These are phyloP conservation scores for Rhizopogon sp. DNA, from an alignment of 768 basidiomycete species.

Conservation along the genomic window DNA sequence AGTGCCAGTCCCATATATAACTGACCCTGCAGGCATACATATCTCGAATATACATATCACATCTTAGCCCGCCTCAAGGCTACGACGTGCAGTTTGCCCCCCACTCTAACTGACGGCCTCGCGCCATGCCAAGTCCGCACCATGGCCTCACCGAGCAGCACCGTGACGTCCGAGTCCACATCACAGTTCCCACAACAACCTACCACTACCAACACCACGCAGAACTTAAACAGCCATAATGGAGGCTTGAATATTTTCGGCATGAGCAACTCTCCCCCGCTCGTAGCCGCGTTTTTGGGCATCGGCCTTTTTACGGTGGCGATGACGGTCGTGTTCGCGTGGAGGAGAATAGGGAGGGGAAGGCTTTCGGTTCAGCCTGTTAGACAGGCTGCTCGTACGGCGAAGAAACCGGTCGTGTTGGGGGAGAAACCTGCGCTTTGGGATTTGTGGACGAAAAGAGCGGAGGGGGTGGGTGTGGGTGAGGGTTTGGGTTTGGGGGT, in stretches of 20 bases:
- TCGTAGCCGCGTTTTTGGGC: constrained; percentile 58
- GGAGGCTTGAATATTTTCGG: constrained; percentile 15
- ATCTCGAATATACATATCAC: not conserved
- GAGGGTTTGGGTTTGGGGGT: constrained; percentile 5
- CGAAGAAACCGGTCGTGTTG: not conserved
- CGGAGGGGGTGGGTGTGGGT: not conserved
- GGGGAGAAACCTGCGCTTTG: constrained; percentile 38
- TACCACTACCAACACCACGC: not conserved
- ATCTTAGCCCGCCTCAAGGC: constrained; percentile 10
- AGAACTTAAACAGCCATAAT: not conserved
- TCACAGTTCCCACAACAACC: constrained; percentile 6
- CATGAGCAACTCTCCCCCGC: constrained; percentile 41
- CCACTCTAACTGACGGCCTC: not conserved
- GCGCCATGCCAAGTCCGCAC: constrained; percentile 10
- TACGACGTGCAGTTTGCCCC: constrained; percentile 3
- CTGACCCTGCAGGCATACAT: not conserved
- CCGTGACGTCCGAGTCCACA: not conserved
- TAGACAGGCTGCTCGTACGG: not conserved
- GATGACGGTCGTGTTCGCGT: constrained; percentile 45
- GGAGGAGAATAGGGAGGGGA: constrained; percentile 30
- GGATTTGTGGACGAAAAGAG: constrained; percentile 33
- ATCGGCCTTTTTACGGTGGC: constrained; percentile 49
- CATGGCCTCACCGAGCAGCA: constrained; percentile 12
- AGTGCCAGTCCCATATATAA: constrained; percentile 9
- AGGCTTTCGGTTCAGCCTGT: constrained; percentile 3